Evolutionary conservation across 129 eudicot species (phyloP), one percentile per base, ranked within the genome.

Genomic region (Glebionis coronaria): DNA sequence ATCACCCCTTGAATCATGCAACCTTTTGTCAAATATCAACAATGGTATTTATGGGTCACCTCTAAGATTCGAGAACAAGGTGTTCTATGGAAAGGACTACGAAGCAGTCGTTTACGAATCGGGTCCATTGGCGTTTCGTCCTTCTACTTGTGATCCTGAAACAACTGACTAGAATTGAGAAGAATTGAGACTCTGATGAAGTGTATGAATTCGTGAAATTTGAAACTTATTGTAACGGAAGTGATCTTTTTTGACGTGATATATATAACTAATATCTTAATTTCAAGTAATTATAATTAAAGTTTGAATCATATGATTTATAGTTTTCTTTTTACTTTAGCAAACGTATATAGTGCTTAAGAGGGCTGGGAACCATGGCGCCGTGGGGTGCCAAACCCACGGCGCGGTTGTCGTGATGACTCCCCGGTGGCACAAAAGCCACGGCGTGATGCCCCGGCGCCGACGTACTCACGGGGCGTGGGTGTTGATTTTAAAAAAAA

Each of bases 81-180:
- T 77, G 57, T 0, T 77, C 10, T 31, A 51, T 11, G 83, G 84
- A n/a, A 64, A 44, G 52, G 27, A 72, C 57, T 88, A 88, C 40
- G 83, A 88, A 68, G 91, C 95, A 46, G 85, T 92, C 44, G 58
- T 88, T 52, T 92, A 88, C 56, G 73, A 84, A 11, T 75, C 95
- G 0, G 91, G 95, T 14, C 96, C 94, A 31, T 45, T 88, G 95
- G 96, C 98, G 55, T 88, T 92, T 63, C 85, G 87, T 68, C 90
- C 90, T 38, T 67, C 75, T 54, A 14, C 70, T 59, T 93, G 98
- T 74, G 65, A 76, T 74, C 84, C 85, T 2, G 70, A 71, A 46
- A 55, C 40, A 35, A 59, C 68, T 70, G 31, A 77, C 67, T 78
- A 69, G 70, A 53, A 54, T 59, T 18, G 25, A 63, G 20, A 12